Percentiles rank a stretch among this genome's conserved stretches.
phyloP scores from a whole-genome alignment of 768 basidiomycete genomes.

The Suillus ampliporus region DNA sequence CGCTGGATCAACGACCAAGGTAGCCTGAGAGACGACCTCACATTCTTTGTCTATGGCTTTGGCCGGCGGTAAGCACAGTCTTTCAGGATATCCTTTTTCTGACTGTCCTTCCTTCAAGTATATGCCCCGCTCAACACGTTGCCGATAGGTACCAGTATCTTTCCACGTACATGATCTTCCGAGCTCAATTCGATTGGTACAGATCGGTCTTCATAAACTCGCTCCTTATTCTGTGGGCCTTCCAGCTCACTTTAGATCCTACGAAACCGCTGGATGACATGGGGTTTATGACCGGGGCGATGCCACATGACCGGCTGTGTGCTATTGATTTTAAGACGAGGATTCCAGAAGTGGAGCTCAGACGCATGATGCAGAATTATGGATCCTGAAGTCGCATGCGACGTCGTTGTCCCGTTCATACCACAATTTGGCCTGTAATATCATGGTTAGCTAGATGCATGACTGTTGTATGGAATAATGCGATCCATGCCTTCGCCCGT shows the following conservation, averaged over 20 bases:
- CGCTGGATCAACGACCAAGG: too few species aligned
- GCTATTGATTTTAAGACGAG: constrained; percentile 58
- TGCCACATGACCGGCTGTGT: constrained; percentile 67
- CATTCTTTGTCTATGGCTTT: background rate
- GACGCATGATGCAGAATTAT: background rate
- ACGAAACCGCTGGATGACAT: constrained; percentile 59
- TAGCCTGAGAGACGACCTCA: too few species aligned
- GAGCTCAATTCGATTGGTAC: constrained; percentile 18
- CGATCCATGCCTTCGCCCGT: too few species aligned
- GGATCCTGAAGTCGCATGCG: background rate
- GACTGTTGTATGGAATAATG: too few species aligned
- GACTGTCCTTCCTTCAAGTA: constrained; percentile 32
- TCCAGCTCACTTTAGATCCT: constrained; percentile 54
- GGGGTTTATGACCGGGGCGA: constrained; percentile 65
- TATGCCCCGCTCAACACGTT: constrained; percentile 61
- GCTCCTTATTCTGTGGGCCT: constrained; percentile 67
- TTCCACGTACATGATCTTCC: background rate
- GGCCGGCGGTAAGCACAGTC: background rate
- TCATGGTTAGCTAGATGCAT: too few species aligned
- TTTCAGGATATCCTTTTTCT: background rate
- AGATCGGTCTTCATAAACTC: constrained; percentile 69
- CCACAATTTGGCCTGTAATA: too few species aligned
- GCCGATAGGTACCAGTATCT: constrained; percentile 21
- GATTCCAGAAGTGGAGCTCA: constrained; percentile 13
- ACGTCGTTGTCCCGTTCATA: too few species aligned